A percentile compares a stretch with the other conserved stretches of the same genome.
Conservation (phyloP, 495 filamentous ascomycete genomes). For the Clohesyomyces aquaticus region DNA sequence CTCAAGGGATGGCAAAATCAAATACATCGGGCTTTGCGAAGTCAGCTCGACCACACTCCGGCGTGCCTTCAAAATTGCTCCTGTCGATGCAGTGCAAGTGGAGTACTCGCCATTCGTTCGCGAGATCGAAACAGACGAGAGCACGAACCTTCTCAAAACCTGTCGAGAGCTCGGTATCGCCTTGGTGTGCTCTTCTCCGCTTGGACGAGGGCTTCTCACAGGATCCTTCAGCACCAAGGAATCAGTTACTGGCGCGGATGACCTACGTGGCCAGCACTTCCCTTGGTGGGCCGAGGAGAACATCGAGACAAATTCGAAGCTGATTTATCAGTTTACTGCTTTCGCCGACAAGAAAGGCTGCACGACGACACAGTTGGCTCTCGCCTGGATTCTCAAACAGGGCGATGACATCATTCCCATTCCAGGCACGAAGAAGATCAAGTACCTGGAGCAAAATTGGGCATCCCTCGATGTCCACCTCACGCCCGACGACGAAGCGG, state of each 20-base stretch:
- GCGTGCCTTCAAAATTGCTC: slow-evolving; percentile 61
- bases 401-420: slow-evolving; percentile 65
- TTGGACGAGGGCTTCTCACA: slow-evolving; percentile 63
- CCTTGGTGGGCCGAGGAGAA: slow-evolving; percentile 60
- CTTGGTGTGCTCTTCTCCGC: slow-evolving; percentile 63
- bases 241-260: slow-evolving; percentile 52
- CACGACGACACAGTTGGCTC: slow-evolving; percentile 55
- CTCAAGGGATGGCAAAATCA: slow-evolving; percentile 59
- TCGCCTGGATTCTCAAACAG: slow-evolving; percentile 65
- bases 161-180: slow-evolving; percentile 65
- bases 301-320: slow-evolving; percentile 54
- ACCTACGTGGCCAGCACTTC: slow-evolving; percentile 46
- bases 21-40: slow-evolving; percentile 63
- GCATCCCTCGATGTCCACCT: slow-evolving; percentile 42
- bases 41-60: slow-evolving; percentile 60
- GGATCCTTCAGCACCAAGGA: slow-evolving; percentile 50
- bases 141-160: slow-evolving; percentile 55
- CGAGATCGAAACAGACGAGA: slow-evolving; percentile 57
- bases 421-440: slow-evolving; percentile 51
- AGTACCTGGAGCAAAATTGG: slow-evolving; percentile 47
- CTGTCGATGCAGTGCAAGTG: slow-evolving; percentile 63
- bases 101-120: slow-evolving; percentile 65
- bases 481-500: slow-evolving; percentile 43
- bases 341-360: slow-evolving; percentile 56
- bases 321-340: slow-evolving; percentile 51